Evolutionary conservation across 2,329 filamentous ascomycete genomes (phyloP).

Genomic region (Colletotrichum sp.): DNA sequence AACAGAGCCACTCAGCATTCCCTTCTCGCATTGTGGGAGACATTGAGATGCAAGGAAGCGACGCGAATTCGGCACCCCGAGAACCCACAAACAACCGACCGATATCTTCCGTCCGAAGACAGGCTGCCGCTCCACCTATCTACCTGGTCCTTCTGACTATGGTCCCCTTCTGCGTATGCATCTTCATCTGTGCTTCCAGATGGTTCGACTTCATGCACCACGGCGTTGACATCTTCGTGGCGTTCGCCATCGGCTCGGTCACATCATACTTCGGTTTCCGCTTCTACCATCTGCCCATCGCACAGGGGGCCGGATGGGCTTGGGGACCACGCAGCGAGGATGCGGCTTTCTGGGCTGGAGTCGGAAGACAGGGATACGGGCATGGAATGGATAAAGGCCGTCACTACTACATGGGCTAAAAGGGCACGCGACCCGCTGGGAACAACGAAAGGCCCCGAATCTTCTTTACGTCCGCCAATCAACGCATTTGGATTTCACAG

Average conservation of each 20-base stretch:
- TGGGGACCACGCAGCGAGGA: conserved; percentile 66
- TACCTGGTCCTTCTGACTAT: conserved; percentile 71
- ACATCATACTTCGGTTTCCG: conserved; percentile 72
- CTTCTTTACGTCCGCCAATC: background rate
- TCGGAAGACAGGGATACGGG: background rate
- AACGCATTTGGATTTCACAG: background rate
- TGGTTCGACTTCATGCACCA: conserved; percentile 82
- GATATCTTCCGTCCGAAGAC: conserved; percentile 53
- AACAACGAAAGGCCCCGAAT: background rate
- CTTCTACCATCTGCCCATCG: conserved; percentile 71
- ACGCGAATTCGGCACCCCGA: background rate
- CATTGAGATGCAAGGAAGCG: background rate
- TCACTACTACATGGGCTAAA: background rate
- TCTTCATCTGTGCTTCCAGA: conserved; percentile 75
- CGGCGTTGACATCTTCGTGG: conserved; percentile 79
- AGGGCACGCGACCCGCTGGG: background rate
- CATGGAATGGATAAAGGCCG: background rate
- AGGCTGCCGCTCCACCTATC: conserved; percentile 75
- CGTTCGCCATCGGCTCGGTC: conserved; percentile 71
- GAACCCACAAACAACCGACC: conserved; percentile 32
- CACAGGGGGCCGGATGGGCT: conserved; percentile 72
- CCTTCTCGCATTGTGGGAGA: conserved; percentile 30
- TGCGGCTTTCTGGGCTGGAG: conserved; percentile 9
- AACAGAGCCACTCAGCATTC: conserved; percentile 37
- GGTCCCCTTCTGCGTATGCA: conserved; percentile 68